Evolutionary conservation across 805 yeast genomes (phyloP).

Genomic region (Candida gorgasii): DNA sequence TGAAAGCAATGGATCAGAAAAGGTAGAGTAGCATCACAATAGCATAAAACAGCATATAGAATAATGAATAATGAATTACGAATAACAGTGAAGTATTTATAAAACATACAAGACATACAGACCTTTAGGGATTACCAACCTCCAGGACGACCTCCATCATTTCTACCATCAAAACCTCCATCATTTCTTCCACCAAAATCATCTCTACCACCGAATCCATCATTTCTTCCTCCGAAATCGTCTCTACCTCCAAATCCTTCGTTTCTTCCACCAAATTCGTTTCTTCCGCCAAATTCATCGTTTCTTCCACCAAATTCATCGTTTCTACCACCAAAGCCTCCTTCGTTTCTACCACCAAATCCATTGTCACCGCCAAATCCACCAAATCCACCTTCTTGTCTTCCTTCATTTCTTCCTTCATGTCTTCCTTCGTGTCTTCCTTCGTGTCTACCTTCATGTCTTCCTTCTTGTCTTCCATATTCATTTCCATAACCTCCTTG

Average conservation of each 20-base stretch:
- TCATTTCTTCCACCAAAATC: slow-evolving; percentile 17
- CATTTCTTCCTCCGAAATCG: slow-evolving; percentile 19
- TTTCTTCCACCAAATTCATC: slow-evolving; percentile 21
- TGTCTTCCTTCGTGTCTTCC: slow-evolving; percentile 3
- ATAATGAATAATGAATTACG: slow-evolving; percentile 19
- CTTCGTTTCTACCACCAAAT: slow-evolving; percentile 16
- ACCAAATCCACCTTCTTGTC: slow-evolving; percentile 16
- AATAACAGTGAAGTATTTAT: slow-evolving; percentile 11
- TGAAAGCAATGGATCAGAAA: slow-evolving; percentile 26
- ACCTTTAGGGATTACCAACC: slow-evolving; percentile 9
- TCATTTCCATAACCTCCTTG: slow-evolving; percentile 15
- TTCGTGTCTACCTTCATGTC: slow-evolving; percentile 12
- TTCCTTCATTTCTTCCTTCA: slow-evolving; percentile 3
- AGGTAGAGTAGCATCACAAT: slow-evolving; percentile 19
- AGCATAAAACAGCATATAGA: neutral
- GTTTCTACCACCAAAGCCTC: slow-evolving; percentile 19
- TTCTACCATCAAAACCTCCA: slow-evolving; percentile 16
- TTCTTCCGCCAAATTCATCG: slow-evolving; percentile 8
- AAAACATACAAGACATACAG: neutral
- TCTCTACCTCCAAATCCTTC: slow-evolving; percentile 19
- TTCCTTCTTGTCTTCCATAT: slow-evolving; percentile 11
- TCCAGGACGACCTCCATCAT: slow-evolving; percentile 16
- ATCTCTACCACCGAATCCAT: slow-evolving; percentile 19
- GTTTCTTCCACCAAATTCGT: slow-evolving; percentile 14
- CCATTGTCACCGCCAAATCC: slow-evolving; percentile 15